A percentile compares a stretch with the other conserved stretches of the same genome.
Evolutionary conservation across 805 yeast species (phyloP).

Genomic region (Kluyveromyces aestuarii): DNA sequence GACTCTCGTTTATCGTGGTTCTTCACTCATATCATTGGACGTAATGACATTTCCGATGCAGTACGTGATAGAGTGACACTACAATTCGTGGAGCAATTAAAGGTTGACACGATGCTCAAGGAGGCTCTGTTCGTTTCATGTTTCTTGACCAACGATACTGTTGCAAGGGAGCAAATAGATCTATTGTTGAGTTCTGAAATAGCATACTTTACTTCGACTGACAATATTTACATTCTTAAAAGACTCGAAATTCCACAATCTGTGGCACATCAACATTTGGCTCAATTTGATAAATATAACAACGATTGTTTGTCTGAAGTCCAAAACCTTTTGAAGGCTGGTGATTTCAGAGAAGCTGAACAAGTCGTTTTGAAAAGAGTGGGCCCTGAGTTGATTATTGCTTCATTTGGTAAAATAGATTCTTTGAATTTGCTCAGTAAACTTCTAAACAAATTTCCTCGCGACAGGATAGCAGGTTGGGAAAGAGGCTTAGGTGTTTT

Average conservation of each 20-base stretch:
- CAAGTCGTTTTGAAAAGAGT: slow-evolving; percentile 42
- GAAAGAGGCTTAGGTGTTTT: slow-evolving; percentile 50
- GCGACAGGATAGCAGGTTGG: slow-evolving; percentile 39
- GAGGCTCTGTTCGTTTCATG: slow-evolving; percentile 58
- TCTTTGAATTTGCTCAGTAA: slow-evolving; percentile 24
- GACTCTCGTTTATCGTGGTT: slow-evolving; percentile 44
- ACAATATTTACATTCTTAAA: slow-evolving; percentile 20
- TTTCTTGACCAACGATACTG: slow-evolving; percentile 42
- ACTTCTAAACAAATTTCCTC: slow-evolving; percentile 38
- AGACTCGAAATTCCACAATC: slow-evolving; percentile 40
- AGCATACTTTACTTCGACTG: slow-evolving; percentile 7
- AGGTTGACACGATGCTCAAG: slow-evolving; percentile 37
- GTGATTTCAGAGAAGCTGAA: slow-evolving; percentile 56
- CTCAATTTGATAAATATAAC: slow-evolving; percentile 40
- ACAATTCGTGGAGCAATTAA: slow-evolving; percentile 44
- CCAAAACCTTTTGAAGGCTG: slow-evolving; percentile 52
- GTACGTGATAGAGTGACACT: slow-evolving; percentile 33
- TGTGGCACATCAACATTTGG: slow-evolving; percentile 48
- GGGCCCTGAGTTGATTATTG: slow-evolving; percentile 59
- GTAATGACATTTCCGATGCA: slow-evolving; percentile 20
- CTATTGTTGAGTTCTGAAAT: slow-evolving; percentile 21
- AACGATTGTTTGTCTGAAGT: slow-evolving; percentile 54
- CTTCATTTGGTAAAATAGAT: slow-evolving; percentile 34
- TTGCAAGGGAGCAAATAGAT: slow-evolving; percentile 35
- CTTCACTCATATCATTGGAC: slow-evolving; percentile 36